Evolutionary conservation across 2,329 filamentous ascomycete genomes (phyloP).

Genomic region (Penicillium glabrum): DNA sequence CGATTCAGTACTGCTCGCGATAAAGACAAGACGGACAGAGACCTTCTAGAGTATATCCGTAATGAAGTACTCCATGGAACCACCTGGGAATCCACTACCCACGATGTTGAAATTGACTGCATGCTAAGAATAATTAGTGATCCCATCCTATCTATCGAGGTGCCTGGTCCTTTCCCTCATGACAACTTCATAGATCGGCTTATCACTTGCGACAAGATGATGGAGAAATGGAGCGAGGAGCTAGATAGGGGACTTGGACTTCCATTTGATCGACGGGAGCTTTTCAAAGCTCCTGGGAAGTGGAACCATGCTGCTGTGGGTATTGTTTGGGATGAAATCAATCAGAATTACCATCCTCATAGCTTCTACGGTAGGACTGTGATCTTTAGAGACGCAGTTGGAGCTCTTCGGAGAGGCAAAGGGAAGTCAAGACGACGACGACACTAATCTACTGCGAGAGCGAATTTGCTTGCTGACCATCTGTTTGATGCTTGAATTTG

Average conservation of each 20-base stretch:
- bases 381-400: background rate
- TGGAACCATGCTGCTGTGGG: background rate
- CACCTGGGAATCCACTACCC: background rate
- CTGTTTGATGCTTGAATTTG: too few relatives aligned
- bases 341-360: background rate
- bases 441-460: background rate
- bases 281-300: background rate
- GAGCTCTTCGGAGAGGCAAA: background rate
- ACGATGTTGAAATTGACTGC: background rate
- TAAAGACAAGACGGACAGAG: background rate
- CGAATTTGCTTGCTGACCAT: background rate
- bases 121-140: background rate
- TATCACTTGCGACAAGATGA: background rate
- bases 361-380: background rate
- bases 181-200: background rate
- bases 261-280: background rate
- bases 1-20: background rate
- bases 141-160: background rate
- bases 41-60: background rate
- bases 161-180: background rate
- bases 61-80: background rate
- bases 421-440: background rate
- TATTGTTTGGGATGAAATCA: background rate
- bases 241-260: background rate
- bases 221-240: background rate